Evolutionary conservation across 2,329 filamentous ascomycete species (phyloP).

Genomic region (Lithohypha guttulata): DNA sequence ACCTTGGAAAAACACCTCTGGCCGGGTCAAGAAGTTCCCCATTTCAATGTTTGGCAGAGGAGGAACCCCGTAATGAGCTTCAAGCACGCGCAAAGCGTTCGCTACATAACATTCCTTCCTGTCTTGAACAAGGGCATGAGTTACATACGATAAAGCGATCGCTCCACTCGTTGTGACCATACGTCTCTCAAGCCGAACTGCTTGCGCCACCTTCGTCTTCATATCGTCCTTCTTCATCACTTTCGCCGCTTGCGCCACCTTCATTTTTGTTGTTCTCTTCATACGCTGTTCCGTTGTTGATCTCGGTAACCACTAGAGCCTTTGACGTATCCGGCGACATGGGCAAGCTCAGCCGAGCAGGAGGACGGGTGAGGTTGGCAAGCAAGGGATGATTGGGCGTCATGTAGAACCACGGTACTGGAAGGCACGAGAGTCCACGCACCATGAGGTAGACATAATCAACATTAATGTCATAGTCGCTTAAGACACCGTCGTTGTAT

Average conservation of each 20-base stretch:
- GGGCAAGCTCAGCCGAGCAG: constrained; percentile 2
- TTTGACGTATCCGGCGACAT: constrained; percentile 2
- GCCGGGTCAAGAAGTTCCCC: not conserved
- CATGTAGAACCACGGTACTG: constrained; percentile 3
- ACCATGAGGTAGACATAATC: constrained; percentile 3
- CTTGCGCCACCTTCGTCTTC: too few species aligned
- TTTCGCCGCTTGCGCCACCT: too few species aligned
- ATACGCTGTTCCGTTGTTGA: constrained; percentile 3
- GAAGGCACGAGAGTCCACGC: constrained; percentile 1
- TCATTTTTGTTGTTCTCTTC: not conserved
- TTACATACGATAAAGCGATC: too few species aligned
- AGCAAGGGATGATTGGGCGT: not conserved
- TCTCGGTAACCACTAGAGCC: constrained; percentile 2
- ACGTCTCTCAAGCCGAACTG: constrained; percentile 1
- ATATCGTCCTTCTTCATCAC: too few species aligned
- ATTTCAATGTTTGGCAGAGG: not conserved
- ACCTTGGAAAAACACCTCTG: constrained; percentile 2
- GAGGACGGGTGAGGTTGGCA: constrained; percentile 3
- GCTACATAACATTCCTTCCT: too few species aligned
- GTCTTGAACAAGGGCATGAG: too few species aligned
- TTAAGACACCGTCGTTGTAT: constrained; percentile 3
- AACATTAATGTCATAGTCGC: constrained; percentile 1
- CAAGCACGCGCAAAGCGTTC: too few species aligned
- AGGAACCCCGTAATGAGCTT: not conserved
- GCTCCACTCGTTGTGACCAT: too few species aligned